Evolutionary conservation across 2,329 filamentous ascomycete genomes (phyloP).

Genomic region (Ascochyta koolunga): DNA sequence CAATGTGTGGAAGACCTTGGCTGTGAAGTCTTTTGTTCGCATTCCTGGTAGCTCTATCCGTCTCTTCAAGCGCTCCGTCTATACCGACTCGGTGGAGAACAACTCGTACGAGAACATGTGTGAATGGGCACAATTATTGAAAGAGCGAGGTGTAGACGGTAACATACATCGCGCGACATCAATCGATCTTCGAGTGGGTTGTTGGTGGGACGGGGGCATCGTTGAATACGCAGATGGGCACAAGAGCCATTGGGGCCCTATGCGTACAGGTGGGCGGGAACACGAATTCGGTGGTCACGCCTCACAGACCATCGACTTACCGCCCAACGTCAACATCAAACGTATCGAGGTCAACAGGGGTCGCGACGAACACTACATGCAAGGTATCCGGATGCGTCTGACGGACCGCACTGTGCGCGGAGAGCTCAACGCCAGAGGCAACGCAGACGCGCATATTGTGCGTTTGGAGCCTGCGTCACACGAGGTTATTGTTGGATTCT

Average conservation of each 20-base stretch:
- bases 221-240: slow-evolving; percentile 55
- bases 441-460: slow-evolving; percentile 18
- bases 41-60: slow-evolving; percentile 50
- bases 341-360: slow-evolving; percentile 38
- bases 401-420: slow-evolving; percentile 39
- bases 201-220: slow-evolving; percentile 53
- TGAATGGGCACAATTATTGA: slow-evolving; percentile 28
- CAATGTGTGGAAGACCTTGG: slow-evolving; percentile 45
- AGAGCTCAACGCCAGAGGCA: slow-evolving; percentile 32
- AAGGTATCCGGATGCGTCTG: slow-evolving; percentile 41
- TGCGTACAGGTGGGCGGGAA: slow-evolving; percentile 26
- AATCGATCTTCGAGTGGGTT: slow-evolving; percentile 56
- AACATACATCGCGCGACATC: slow-evolving; percentile 47
- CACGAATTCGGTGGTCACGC: slow-evolving; percentile 45
- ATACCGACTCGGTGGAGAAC: slow-evolving; percentile 5
- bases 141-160: slow-evolving; percentile 33
- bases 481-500: slow-evolving; percentile 57
- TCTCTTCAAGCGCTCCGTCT: slow-evolving; percentile 49
- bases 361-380: slow-evolving; percentile 13
- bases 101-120: slow-evolving; percentile 9
- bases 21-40: slow-evolving; percentile 39
- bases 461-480: slow-evolving; percentile 38
- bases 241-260: slow-evolving; percentile 51
- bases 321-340: slow-evolving; percentile 34
- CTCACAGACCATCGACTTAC: slow-evolving; percentile 36